These are phyloP conservation scores for Wakefieldia striispora DNA, from an alignment of 768 basidiomycete genomes.

Conservation along the genomic window DNA sequence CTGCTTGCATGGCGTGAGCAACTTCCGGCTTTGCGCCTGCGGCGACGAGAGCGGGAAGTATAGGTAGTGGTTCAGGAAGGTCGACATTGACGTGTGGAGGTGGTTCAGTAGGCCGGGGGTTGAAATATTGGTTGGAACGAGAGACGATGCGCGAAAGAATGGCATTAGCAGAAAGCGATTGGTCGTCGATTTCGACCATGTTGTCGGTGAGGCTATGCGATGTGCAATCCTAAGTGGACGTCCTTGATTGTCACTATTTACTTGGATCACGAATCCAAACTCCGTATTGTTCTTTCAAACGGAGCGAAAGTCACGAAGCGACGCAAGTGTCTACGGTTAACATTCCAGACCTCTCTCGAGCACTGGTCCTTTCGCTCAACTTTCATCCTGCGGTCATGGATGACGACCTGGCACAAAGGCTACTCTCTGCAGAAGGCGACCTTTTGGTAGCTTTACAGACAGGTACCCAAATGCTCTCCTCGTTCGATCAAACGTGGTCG, in stretches of 20 bases:
- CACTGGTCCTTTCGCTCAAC: too few relatives aligned
- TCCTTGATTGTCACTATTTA: too few relatives aligned
- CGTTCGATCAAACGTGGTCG: neutral
- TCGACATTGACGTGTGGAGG: neutral
- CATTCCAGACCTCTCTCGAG: too few relatives aligned
- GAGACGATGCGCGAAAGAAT: neutral
- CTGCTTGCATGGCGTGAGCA: neutral
- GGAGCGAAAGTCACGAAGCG: too few relatives aligned
- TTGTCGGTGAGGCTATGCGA: too few relatives aligned
- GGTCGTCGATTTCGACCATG: too few relatives aligned
- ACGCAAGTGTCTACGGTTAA: too few relatives aligned
- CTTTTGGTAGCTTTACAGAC: neutral
- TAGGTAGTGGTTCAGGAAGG: slow-evolving; percentile 5
- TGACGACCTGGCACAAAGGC: slow-evolving; percentile 1
- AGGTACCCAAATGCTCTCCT: neutral
- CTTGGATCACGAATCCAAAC: too few relatives aligned
- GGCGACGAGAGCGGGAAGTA: slow-evolving; percentile 1
- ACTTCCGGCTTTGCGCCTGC: slow-evolving; percentile 2
- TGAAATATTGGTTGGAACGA: slow-evolving; percentile 1
- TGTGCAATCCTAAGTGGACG: too few relatives aligned
- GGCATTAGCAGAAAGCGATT: neutral
- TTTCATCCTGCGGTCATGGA: neutral
- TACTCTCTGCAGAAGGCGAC: neutral
- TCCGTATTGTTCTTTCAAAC: too few relatives aligned
- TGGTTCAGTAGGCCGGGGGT: neutral